phyloP scores from a whole-genome alignment of 2,329 filamentous ascomycete species.

The Calonectria ilicicola region DNA sequence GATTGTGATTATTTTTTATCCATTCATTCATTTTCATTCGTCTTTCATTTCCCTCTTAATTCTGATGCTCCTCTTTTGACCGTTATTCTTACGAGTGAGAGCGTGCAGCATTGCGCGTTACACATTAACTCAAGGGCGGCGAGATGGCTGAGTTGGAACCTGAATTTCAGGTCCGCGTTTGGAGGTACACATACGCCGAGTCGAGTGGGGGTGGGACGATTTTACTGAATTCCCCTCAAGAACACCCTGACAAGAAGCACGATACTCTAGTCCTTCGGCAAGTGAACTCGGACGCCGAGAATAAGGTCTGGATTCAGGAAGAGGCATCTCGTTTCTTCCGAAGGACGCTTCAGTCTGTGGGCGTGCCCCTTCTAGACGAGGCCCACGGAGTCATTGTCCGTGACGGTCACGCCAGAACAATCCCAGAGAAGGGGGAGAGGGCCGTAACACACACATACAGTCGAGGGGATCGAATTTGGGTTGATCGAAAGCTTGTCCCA shows the following conservation, averaged over 20 bases:
- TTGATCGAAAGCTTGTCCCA: slow-evolving; percentile 24
- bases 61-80: background rate
- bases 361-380: slow-evolving; percentile 23
- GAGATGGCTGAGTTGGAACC: slow-evolving; percentile 28
- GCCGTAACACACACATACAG: slow-evolving; percentile 15
- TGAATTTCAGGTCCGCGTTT: slow-evolving; percentile 28
- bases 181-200: slow-evolving; percentile 28
- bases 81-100: background rate
- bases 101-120: background rate
- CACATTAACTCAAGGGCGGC: background rate
- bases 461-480: slow-evolving; percentile 30
- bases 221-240: slow-evolving; percentile 29
- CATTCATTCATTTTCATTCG: background rate
- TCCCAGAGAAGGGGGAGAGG: slow-evolving; percentile 13
- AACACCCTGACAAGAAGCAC: background rate
- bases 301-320: slow-evolving; percentile 29
- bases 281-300: slow-evolving; percentile 27
- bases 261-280: slow-evolving; percentile 28
- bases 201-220: slow-evolving; percentile 13
- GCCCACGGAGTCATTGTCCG: slow-evolving; percentile 33
- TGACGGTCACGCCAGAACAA: slow-evolving; percentile 25
- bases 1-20: background rate
- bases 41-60: background rate
- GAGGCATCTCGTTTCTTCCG: slow-evolving; percentile 18
- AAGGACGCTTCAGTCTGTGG: background rate